Evolutionary conservation across 192 early-diverging fungal species (phyloP), one percentile per base, ranked within the genome.

Genomic region (Linnemannia schmuckeri): DNA sequence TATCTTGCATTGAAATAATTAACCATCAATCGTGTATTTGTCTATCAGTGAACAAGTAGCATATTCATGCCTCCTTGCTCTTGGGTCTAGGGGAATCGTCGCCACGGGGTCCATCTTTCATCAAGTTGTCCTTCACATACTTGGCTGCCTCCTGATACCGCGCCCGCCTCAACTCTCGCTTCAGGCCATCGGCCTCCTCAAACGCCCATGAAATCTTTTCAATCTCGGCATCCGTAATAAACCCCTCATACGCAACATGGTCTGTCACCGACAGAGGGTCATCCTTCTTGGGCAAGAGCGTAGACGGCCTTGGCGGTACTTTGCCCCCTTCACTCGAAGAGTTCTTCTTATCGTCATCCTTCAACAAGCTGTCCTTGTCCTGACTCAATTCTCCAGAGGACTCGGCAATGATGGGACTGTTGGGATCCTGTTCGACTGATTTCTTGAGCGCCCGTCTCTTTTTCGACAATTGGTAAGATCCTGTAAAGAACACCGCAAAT

Each of bases 401-500:
- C 49, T 86, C 84, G 38, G 84, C 33, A 37, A 81, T 80, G 47
- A 81, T 47, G 0, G 74, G 74, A 13, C 24, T 61, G 61, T 85
- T 89, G 6, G 68, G 22, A 12, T 71, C 72, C 22, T 80, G 78
- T 35, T 71, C 46, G 20, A 17, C 22, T 20, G 42, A 33, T n/a
- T 40, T 76, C 33, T 71, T 75, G 13, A 55, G 4, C 6, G 77
- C 30, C 18, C 68, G 73, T 82, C 77, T 80, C 83, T 37, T 88
- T 46, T 41, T 82, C 46, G 83, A 87, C 15, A 82, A 80, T 12
- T 78, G 85, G 47, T 77, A 24, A 0, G 81, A 88, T 70, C 74
- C 78, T 35, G 75, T 77, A 61, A 88, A 88, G 68, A 79, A 88
- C 8, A 88, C 81, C 5, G 81, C 82, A 40, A 88, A 88, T 3